phyloP scores from a whole-genome alignment of 2,329 filamentous ascomycete genomes.

The Coniochaeta prunicola region DNA sequence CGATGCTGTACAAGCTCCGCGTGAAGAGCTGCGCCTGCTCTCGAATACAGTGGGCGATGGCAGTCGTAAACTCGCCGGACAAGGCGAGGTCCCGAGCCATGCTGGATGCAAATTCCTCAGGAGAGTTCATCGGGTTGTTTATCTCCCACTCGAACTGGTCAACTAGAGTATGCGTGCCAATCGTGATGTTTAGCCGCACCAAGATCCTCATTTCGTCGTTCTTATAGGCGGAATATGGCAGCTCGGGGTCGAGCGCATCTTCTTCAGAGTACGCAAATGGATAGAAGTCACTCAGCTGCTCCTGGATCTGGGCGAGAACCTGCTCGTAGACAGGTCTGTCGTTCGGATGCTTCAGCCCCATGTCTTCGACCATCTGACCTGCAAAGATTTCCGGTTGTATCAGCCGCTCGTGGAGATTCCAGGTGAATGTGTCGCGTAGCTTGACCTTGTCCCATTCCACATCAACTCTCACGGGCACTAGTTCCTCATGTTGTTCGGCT shows the following conservation, averaged over 20 bases:
- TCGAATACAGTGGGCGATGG: slow-evolving; percentile 94
- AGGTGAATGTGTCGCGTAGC: slow-evolving; percentile 94
- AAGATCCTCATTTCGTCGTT: slow-evolving; percentile 98
- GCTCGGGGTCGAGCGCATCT: slow-evolving; percentile 79
- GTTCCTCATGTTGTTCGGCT: slow-evolving; percentile 82
- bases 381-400: slow-evolving; percentile 77
- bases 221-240: slow-evolving; percentile 91
- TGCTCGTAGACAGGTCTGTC: slow-evolving; percentile 56
- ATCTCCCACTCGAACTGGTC: slow-evolving; percentile 99
- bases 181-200: slow-evolving; percentile 95
- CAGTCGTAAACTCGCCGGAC: slow-evolving; percentile 91
- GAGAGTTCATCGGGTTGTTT: slow-evolving; percentile 88
- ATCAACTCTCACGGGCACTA: slow-evolving; percentile 86
- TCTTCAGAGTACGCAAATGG: slow-evolving; percentile 87
- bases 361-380: slow-evolving; percentile 83
- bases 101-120: slow-evolving; percentile 84
- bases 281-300: slow-evolving; percentile 89
- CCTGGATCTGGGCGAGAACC: slow-evolving; percentile 64
- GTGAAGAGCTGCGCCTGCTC: slow-evolving; percentile 95
- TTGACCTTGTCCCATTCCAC: slow-evolving; percentile 95
- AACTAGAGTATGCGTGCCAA: slow-evolving; percentile 85
- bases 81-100: slow-evolving; percentile 89
- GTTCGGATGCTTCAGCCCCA: slow-evolving; percentile 69
- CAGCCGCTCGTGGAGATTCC: slow-evolving; percentile 91
- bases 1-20: slow-evolving; percentile 84